A percentile compares a stretch with the other conserved stretches of the same genome.
These are phyloP conservation scores for Geosmithia morbida DNA, from an alignment of 2,329 filamentous ascomycete species.

Conservation along the genomic window DNA sequence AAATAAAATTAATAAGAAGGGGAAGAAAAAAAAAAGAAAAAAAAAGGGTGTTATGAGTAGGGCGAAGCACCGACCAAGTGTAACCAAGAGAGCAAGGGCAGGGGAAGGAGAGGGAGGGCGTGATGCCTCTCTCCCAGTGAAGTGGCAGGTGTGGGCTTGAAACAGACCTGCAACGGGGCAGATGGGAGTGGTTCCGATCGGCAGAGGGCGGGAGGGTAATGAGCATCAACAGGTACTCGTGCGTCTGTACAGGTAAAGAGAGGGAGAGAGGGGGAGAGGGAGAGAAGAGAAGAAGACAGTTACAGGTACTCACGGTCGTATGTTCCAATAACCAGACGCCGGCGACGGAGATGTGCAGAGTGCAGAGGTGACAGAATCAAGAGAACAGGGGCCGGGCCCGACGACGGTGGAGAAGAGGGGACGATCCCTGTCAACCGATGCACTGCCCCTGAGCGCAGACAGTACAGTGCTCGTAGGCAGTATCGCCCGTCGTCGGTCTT, in stretches of 20 bases:
- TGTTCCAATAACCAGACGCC: neutral
- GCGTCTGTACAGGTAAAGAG: no score
- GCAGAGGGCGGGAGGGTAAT: neutral
- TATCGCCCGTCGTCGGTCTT: no score
- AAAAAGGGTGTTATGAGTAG: neutral
- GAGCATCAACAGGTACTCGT: neutral
- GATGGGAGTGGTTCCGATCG: neutral
- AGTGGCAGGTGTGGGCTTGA: neutral
- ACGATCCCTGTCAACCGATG: neutral
- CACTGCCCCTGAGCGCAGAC: neutral
- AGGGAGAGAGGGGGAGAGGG: no score
- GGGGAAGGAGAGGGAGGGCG: neutral
- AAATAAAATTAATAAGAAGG: no score
- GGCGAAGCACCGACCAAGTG: neutral
- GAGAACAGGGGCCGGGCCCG: neutral
- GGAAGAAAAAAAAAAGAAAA: neutral
- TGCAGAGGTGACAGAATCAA: neutral
- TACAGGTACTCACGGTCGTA: neutral
- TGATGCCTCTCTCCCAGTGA: no score
- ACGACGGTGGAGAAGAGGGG: no score
- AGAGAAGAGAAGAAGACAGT: no score
- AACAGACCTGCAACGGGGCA: neutral
- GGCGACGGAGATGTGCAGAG: neutral
- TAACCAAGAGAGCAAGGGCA: neutral
- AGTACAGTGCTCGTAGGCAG: neutral